Percentiles rank a stretch among this genome's conserved stretches.
Conservation (phyloP, 2,329 filamentous ascomycete species). For the Trichophyton mentagrophytes region DNA sequence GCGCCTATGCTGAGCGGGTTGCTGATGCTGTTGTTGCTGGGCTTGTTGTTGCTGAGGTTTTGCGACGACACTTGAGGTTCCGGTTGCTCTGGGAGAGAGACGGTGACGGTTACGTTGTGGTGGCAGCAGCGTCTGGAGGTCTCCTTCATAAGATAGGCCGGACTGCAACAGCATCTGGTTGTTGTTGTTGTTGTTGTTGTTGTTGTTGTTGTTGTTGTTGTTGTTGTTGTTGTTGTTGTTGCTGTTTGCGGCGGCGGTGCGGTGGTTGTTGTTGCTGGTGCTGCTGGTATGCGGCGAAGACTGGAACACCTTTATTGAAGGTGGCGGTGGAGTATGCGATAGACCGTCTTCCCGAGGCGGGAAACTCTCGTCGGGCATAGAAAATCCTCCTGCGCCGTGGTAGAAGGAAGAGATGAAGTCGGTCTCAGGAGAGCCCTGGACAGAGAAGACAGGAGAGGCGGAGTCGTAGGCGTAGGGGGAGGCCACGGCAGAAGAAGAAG, state of each 20-base stretch:
- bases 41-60: neutral
- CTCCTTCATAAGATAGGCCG: conserved; percentile 6
- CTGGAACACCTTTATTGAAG: conserved; percentile 18
- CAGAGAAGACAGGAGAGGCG: conserved; percentile 12
- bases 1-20: conserved; percentile 19
- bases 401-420: conserved; percentile 11
- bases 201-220: conserved; percentile 10
- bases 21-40: neutral
- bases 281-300: conserved; percentile 16
- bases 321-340: conserved; percentile 18
- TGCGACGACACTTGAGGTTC: neutral
- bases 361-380: conserved; percentile 12
- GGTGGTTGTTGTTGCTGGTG: conserved; percentile 10
- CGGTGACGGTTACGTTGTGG: conserved; percentile 14
- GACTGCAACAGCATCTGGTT: conserved; percentile 29
- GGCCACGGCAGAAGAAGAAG: conserved; percentile 5
- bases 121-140: conserved; percentile 7
- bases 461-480: conserved; percentile 9
- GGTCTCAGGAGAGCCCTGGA: conserved; percentile 12
- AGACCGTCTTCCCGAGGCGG: conserved; percentile 17
- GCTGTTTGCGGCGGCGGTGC: neutral
- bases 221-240: conserved; percentile 5
- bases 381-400: conserved; percentile 8
- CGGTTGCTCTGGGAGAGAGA: neutral
- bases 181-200: conserved; percentile 7